Evolutionary conservation across 441 rosid species (phyloP).

Genomic region (Gossypium schwendimanii): DNA sequence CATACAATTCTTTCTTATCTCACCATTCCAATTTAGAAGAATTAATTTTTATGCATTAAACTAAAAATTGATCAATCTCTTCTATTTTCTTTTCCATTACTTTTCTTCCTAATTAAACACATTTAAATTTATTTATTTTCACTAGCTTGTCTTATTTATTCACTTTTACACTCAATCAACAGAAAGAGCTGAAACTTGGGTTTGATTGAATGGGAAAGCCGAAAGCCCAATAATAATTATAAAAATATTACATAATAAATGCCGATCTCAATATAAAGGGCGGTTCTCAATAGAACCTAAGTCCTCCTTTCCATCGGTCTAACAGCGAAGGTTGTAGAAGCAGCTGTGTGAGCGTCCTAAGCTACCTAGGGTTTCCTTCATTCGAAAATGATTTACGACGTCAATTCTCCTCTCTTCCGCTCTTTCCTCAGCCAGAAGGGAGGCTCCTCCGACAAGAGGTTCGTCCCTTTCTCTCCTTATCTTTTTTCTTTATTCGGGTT

Average conservation of each 20-base stretch:
- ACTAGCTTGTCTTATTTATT: no score
- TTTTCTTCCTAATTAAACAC: no score
- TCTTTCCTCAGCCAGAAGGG: conserved; percentile 95
- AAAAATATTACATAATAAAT: neutral
- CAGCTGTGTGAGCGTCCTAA: neutral
- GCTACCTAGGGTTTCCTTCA: conserved; percentile 17
- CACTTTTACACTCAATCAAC: neutral
- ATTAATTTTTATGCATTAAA: no score
- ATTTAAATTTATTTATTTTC: no score
- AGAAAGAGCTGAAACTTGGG: neutral
- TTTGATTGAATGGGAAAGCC: neutral
- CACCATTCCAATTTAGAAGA: no score
- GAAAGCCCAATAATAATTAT: neutral
- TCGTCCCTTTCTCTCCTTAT: neutral
- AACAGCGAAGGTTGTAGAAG: neutral
- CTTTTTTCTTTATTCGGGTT: neutral
- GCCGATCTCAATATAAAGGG: neutral
- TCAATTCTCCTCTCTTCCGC: conserved; percentile 79
- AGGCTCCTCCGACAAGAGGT: conserved; percentile 86
- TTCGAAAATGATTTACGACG: conserved; percentile 79
- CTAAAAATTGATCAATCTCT: no score
- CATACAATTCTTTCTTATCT: no score
- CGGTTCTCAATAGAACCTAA: neutral
- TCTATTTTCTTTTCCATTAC: no score
- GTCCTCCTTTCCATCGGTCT: no score